Conservation (phyloP, 2,329 filamentous ascomycete genomes). For the Botrytis porri region DNA sequence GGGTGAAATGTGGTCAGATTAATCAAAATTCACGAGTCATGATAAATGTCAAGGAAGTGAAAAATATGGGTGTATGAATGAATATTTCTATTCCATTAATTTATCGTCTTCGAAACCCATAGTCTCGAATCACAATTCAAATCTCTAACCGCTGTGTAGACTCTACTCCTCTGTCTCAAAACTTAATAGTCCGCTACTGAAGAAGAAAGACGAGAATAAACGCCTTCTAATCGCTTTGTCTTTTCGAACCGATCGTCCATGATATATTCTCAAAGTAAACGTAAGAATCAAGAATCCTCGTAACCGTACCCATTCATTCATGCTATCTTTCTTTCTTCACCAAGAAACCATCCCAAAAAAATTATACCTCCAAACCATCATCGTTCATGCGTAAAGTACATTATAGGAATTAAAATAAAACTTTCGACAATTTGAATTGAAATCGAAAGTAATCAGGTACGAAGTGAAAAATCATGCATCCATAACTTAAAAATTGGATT, state of each 20-base stretch:
- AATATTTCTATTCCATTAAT: neutral
- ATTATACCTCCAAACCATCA: slow-evolving; percentile 16
- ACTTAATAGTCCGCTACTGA: neutral
- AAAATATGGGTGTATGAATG: neutral
- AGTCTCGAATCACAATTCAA: neutral
- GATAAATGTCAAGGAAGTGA: neutral
- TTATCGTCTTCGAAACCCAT: neutral
- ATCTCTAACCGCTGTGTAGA: neutral
- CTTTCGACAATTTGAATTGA: neutral
- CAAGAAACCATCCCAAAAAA: neutral
- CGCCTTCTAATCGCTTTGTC: neutral
- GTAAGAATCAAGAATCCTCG: neutral
- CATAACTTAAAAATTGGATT: neutral
- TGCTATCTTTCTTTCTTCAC: neutral
- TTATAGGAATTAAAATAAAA: slow-evolving; percentile 17
- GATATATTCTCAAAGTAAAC: neutral
- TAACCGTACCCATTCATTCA: neutral
- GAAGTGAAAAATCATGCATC: slow-evolving; percentile 10
- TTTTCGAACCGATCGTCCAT: neutral
- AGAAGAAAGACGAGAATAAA: neutral
- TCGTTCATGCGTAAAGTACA: slow-evolving; percentile 17
- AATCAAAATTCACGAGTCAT: neutral
- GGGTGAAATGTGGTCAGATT: neutral
- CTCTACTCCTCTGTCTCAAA: neutral
- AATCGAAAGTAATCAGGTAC: slow-evolving; percentile 8